Percentiles rank a stretch among this genome's conserved stretches.
These are phyloP conservation scores for Gleditsia sinensis DNA, from an alignment of 306 rosid species.

Conservation along the genomic window DNA sequence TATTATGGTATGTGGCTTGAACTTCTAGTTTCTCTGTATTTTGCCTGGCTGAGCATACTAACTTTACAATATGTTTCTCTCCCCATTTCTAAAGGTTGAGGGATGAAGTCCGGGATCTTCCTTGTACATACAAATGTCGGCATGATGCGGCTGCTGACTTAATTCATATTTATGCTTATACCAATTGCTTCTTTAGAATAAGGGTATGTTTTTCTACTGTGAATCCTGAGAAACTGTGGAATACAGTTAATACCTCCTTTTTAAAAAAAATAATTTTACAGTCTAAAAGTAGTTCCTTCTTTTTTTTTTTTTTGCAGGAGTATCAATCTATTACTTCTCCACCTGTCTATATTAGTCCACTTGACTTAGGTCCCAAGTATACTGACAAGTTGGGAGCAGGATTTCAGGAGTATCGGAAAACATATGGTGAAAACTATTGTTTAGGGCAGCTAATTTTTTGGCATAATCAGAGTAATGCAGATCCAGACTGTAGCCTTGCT, in stretches of 20 bases:
- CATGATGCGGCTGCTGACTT: conserved; percentile 99
- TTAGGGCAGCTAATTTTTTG: conserved; percentile 97
- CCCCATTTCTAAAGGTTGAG: conserved; percentile 69
- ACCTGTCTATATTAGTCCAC: conserved; percentile 97
- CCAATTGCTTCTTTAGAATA: conserved; percentile 85
- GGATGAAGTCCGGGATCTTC: conserved; percentile 88
- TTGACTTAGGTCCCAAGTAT: conserved; percentile 96
- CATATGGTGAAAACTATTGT: conserved; percentile 90
- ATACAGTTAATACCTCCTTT: neutral
- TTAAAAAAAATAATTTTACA: neutral
- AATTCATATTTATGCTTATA: conserved; percentile 92
- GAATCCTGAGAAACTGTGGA: conserved; percentile 7
- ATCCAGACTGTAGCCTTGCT: conserved; percentile 77
- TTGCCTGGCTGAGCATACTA: conserved; percentile 10
- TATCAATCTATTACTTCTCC: conserved; percentile 86
- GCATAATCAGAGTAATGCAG: conserved; percentile 85
- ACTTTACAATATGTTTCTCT: conserved; percentile 20
- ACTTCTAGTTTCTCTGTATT: conserved; percentile 18
- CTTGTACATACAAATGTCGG: conserved; percentile 94
- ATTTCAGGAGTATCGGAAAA: conserved; percentile 82
- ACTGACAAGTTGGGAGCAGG: conserved; percentile 76
- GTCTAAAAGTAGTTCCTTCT: conserved; percentile 7
- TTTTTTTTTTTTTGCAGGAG: conserved; percentile 56
- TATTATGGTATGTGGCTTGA: conserved; percentile 63
- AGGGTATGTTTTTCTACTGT: conserved; percentile 53